A percentile compares a stretch with the other conserved stretches of the same genome.
Evolutionary conservation across 1,284 basidiomycete genomes (phyloP).

Genomic region (Papiliotrema laurentii): DNA sequence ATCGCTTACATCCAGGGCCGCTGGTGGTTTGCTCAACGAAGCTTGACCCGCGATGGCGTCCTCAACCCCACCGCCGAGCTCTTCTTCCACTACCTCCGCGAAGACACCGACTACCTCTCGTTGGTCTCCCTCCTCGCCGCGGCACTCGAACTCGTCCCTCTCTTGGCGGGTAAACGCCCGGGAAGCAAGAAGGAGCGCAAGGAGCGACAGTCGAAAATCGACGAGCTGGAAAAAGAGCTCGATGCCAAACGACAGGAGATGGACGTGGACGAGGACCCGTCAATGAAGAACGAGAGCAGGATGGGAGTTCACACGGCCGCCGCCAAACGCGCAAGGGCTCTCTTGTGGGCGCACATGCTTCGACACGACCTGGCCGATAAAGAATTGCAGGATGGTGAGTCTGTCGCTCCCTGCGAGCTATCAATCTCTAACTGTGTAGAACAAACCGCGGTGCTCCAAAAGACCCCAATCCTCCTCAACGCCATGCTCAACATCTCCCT

Average conservation of each 20-base stretch:
- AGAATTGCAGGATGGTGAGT: conserved; percentile 61
- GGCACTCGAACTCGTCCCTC: conserved; percentile 59
- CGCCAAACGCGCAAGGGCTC: conserved; percentile 58
- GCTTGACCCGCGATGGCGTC: conserved; percentile 89
- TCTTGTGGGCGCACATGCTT: conserved; percentile 83
- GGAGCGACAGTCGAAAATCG: conserved; percentile 51
- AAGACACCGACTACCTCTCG: conserved; percentile 71
- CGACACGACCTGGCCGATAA: conserved; percentile 61
- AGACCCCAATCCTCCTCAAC: conserved; percentile 68
- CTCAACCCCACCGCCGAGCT: conserved; percentile 75
- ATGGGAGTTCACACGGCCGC: conserved; percentile 31
- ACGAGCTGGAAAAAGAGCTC: conserved; percentile 59
- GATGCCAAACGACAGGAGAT: conserved; percentile 51
- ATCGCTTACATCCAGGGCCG: conserved; percentile 56
- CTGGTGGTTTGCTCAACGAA: conserved; percentile 96
- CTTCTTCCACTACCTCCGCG: conserved; percentile 83
- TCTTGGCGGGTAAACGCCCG: conserved; percentile 31
- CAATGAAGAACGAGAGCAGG: conserved; percentile 29
- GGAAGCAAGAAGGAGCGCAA: conserved; percentile 46
- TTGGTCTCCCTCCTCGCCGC: conserved; percentile 70
- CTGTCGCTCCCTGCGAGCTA: too few species aligned
- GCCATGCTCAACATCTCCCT: conserved; percentile 78
- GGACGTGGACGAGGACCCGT: conserved; percentile 28
- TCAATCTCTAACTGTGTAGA: too few species aligned
- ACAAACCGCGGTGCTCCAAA: conserved; percentile 64